A percentile compares a stretch with the other conserved stretches of the same genome.
These are phyloP conservation scores for Planoprotostelium fungivorum DNA, from an alignment of 78 protist genomes.

Conservation along the genomic window DNA sequence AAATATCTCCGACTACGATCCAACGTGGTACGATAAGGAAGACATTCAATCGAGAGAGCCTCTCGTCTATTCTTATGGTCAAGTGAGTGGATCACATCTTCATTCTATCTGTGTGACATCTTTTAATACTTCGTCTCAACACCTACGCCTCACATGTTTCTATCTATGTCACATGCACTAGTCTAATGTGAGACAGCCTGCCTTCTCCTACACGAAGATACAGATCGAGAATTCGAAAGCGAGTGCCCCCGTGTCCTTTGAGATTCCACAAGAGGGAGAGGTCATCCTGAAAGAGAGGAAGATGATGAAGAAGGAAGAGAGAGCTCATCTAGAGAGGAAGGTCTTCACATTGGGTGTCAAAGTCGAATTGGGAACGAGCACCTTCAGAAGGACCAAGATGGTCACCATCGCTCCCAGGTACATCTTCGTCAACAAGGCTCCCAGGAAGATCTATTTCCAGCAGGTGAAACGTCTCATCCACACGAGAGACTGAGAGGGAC, in stretches of 20 bases:
- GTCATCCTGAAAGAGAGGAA: neutral
- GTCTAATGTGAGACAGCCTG: no score
- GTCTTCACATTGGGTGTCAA: constrained; percentile 2
- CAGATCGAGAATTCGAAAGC: neutral
- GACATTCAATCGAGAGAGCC: neutral
- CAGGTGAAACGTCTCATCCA: no score
- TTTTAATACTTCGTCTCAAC: no score
- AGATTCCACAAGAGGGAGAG: neutral
- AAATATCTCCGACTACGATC: neutral
- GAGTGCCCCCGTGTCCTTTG: neutral
- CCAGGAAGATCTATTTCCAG: constrained; percentile 5
- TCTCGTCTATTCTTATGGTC: neutral
- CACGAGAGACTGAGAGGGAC: neutral
- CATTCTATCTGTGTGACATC: no score
- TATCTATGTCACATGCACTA: no score
- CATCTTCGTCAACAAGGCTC: constrained; percentile 19
- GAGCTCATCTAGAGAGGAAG: constrained; percentile 30
- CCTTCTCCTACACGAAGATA: neutral
- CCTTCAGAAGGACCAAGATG: constrained; percentile 40
- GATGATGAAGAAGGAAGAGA: neutral
- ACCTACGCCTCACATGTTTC: no score
- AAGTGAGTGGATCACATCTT: no score
- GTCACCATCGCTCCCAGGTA: constrained; percentile 43
- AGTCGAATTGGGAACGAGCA: constrained; percentile 24
- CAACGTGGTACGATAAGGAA: neutral